Percentiles rank a stretch among this genome's conserved stretches.
phyloP scores from a whole-genome alignment of 768 basidiomycete genomes.

The Phylloporus sp. region DNA sequence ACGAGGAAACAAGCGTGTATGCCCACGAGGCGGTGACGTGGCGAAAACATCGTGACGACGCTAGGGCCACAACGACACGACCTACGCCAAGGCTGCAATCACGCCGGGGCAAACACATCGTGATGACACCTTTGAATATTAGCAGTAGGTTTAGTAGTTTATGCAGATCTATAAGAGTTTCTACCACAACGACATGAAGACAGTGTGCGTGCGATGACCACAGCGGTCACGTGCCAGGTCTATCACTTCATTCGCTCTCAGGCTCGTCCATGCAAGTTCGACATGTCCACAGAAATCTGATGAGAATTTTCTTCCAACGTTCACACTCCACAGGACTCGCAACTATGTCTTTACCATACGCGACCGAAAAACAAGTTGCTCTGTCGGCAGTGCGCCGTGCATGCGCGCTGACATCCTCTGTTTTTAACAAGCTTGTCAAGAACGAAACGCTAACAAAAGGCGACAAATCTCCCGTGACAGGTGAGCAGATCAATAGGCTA shows the following conservation, averaged over 20 bases:
- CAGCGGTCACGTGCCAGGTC: not conserved
- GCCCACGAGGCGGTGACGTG: too few relatives aligned
- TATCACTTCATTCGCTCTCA: not conserved
- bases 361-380: constrained; percentile 74
- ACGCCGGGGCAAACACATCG: too few relatives aligned
- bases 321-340: constrained; percentile 2
- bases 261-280: constrained; percentile 12
- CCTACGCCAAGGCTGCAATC: too few relatives aligned
- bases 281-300: constrained; percentile 10
- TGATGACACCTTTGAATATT: too few relatives aligned
- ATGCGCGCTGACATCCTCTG: constrained; percentile 73
- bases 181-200: too few relatives aligned
- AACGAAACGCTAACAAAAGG: constrained; percentile 84
- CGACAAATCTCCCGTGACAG: constrained; percentile 90
- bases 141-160: too few relatives aligned
- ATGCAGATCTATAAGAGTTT: too few relatives aligned
- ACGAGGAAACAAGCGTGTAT: too few relatives aligned
- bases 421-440: constrained; percentile 81
- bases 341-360: constrained; percentile 51
- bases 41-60: too few relatives aligned
- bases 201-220: too few relatives aligned
- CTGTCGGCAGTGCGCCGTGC: constrained; percentile 85
- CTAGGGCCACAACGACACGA: too few relatives aligned
- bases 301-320: not conserved
- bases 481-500: constrained; percentile 33